Evolutionary conservation across 2,329 filamentous ascomycete genomes (phyloP).

Genomic region (Xylariales sp.): DNA sequence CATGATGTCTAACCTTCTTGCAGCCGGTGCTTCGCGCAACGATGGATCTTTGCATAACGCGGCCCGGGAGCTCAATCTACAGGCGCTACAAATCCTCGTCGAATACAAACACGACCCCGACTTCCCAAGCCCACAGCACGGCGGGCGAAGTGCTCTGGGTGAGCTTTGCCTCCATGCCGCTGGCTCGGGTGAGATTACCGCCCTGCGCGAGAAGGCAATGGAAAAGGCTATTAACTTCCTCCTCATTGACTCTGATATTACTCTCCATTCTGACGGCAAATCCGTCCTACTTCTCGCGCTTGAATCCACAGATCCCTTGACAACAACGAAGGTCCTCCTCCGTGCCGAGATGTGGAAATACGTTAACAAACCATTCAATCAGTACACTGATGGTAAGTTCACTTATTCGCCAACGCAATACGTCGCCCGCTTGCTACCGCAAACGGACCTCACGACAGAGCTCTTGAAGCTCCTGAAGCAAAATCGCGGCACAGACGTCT

Average conservation of each 20-base stretch:
- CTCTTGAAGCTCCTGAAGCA: constrained; percentile 45
- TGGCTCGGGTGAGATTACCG: constrained; percentile 37
- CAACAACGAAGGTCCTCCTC: constrained; percentile 53
- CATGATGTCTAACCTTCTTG: constrained; percentile 51
- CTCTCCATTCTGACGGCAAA: constrained; percentile 51
- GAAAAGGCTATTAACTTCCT: constrained; percentile 53
- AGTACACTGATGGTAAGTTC: constrained; percentile 45
- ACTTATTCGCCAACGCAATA: constrained; percentile 65
- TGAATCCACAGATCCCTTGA: constrained; percentile 49
- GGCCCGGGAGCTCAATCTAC: constrained; percentile 52
- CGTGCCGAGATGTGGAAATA: constrained; percentile 62
- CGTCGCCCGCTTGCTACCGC: constrained; percentile 40
- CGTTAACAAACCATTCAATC: constrained; percentile 56
- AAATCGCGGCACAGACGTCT: constrained; percentile 50
- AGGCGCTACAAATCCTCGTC: constrained; percentile 52
- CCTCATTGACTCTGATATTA: constrained; percentile 52
- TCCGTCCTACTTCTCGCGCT: constrained; percentile 57
- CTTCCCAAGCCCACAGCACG: constrained; percentile 59
- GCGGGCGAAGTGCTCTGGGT: constrained; percentile 57
- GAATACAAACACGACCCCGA: constrained; percentile 58
- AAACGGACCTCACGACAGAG: constrained; percentile 33
- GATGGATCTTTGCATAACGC: constrained; percentile 66
- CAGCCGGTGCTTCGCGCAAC: constrained; percentile 52
- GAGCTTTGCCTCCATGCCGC: constrained; percentile 58
- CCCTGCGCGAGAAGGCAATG: constrained; percentile 47